Base-by-base conservation (phyloP, 78 protist genomes). In the Dictyostelium intermedium region DNA sequence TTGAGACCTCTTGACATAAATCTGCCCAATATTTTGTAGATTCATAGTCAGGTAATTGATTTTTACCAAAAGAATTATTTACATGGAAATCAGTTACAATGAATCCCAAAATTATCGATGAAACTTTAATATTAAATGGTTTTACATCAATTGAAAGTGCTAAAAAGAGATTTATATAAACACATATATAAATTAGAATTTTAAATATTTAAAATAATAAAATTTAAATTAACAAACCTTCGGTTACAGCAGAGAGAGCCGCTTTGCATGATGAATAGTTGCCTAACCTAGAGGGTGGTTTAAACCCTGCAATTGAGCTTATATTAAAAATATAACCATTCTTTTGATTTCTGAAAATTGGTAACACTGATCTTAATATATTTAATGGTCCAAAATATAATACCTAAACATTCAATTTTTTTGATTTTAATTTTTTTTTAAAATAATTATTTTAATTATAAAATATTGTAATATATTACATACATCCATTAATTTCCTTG, bases 41-140 rank as follows among this genome's bases (percentile, higher is more conserved):
- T 5, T 73, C 43, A 34, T 73, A 73, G 0, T 73, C 80, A 20
- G 80, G 47, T 34, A 73, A 13, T 73, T 27, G 41, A 73, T 73
- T 73, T 73, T 73, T 16, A 73, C 27, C 2, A 20, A 35, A 73
- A 1, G 6, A 5, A 27, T 27, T 35, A 34, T 16, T 34, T 32
- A 20, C n/a, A 27, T 73, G 80, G 4, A 73, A 73, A 73, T 34
- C 45, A 35, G 80, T 73, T 35, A 73, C 27, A 73, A 73, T 35
- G 18, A 18, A 35, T 2, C 80, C 80, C 7, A 73, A 34, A 16
- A 73, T 20, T 16, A 73, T 8, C 13, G 41, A 73, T 16, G 91
- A 25, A 5, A 84, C 91, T 6, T 72, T 66, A 30, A 84, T 72
- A 47, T 60, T 60, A 47, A 84, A 84, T 70, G 91, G 82, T 45